These are phyloP conservation scores for Macrotyloma uniflorum DNA, from an alignment of 306 rosid genomes.

Conservation along the genomic window DNA sequence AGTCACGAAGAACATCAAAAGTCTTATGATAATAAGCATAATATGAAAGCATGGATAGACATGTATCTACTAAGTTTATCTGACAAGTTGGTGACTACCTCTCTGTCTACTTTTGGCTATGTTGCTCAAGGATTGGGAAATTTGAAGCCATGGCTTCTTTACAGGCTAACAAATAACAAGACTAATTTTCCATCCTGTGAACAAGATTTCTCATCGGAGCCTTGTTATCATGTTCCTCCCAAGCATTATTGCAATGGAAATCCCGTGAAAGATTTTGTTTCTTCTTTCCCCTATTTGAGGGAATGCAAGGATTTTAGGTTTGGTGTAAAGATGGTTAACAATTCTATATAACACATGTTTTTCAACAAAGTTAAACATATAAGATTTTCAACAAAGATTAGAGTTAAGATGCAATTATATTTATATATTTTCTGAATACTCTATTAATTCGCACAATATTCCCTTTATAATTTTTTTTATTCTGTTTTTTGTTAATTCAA, in stretches of 20 bases:
- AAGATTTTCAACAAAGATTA: too few relatives aligned
- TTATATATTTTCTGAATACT: too few relatives aligned
- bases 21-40: constrained; percentile 51
- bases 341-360: not conserved
- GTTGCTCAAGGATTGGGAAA: constrained; percentile 70
- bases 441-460: too few relatives aligned
- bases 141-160: constrained; percentile 57
- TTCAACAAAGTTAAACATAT: not conserved
- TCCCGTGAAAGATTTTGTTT: constrained; percentile 35
- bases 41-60: constrained; percentile 61
- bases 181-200: constrained; percentile 45
- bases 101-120: constrained; percentile 68
- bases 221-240: constrained; percentile 63
- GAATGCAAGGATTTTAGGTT: constrained; percentile 56
- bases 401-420: too few relatives aligned
- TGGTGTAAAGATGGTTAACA: constrained; percentile 50
- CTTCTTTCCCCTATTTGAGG: constrained; percentile 48
- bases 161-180: constrained; percentile 23
- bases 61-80: constrained; percentile 64
- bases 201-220: constrained; percentile 58
- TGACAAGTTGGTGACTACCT: constrained; percentile 61
- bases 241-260: constrained; percentile 52
- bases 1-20: constrained; percentile 64
- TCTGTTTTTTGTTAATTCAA: too few relatives aligned
- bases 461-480: too few relatives aligned